Evolutionary conservation across 768 basidiomycete species (phyloP), one percentile per base, ranked within the genome.

Genomic region (Pleurotus djamor): DNA sequence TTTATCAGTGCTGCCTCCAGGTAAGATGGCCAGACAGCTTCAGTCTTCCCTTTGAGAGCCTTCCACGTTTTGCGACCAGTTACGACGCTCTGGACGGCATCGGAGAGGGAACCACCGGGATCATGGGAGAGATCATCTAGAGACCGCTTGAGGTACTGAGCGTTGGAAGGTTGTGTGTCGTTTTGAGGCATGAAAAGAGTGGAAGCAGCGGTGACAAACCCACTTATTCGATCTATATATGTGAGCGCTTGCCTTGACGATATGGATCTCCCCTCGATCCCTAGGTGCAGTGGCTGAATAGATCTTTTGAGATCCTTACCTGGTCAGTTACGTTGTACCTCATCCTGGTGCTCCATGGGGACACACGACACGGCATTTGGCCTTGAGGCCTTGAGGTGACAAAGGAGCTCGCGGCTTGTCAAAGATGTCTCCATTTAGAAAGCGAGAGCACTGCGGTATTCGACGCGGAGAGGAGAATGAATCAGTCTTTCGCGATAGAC

Each of bases 1-100:
- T 85, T 78, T 48, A 88, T 74, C 56, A 88, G 78, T 52, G 81
- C 82, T 28, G 77, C 79, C 71, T 88, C 87, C 55, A 88, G 76
- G 56, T 76, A 68, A 3, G 84, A 81, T 51, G 87, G 84, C 87
- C 87, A 88, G 12, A 88, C 83, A 4, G 80, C 78, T 64, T 86
- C 86, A 50, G 63, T 71, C 52, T 73, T 72, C 35, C 77, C 75
- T 63, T 81, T 85, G 45, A 81, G 71, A 13, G 79, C 83, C 63
- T 85, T 85, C 80, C 82, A 86, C 48, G 74, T 81, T 68, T 83
- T 86, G 58, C 86, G 78, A 13, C 79, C 77, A 21, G 69, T 74
- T 35, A 82, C 77, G 54, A 78, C 72, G 63, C 72, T 64, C 58
- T 63, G 61, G 32, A 64, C 50, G 7, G 41, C 7, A 28, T 41